Conservation (phyloP, 106 monocot species). For the Dioscorea dumetorum region DNA sequence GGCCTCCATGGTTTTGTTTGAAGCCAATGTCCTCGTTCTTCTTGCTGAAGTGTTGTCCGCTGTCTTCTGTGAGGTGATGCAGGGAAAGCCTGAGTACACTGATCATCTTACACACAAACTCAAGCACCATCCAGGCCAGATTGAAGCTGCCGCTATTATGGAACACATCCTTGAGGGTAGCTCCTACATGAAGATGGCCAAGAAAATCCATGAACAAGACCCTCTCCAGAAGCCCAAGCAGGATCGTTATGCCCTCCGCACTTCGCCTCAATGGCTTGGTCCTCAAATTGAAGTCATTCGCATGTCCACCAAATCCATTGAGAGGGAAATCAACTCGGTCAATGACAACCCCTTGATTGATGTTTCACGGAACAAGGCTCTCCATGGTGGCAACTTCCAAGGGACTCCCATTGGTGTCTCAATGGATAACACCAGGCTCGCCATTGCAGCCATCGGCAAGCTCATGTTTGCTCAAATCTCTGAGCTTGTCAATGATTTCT, state of each 20-base stretch:
- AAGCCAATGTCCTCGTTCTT: constrained; percentile 62
- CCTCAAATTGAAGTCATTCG: constrained; percentile 84
- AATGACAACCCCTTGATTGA: constrained; percentile 97
- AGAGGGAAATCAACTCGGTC: constrained; percentile 95
- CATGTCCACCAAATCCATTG: constrained; percentile 52
- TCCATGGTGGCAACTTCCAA: constrained; percentile 98
- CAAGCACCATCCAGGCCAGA: constrained; percentile 95
- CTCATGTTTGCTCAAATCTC: constrained; percentile 98
- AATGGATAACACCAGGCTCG: constrained; percentile 88
- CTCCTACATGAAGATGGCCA: constrained; percentile 59
- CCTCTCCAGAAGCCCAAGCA: constrained; percentile 76
- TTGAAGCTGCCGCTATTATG: constrained; percentile 92
- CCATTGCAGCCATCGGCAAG: constrained; percentile 88
- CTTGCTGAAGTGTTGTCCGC: constrained; percentile 76
- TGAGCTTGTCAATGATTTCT: constrained; percentile 88
- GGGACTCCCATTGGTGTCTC: constrained; percentile 95
- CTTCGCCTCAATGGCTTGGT: constrained; percentile 80
- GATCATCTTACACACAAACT: constrained; percentile 94
- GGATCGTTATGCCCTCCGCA: constrained; percentile 71
- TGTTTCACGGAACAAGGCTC: constrained; percentile 70
- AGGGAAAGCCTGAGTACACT: constrained; percentile 92
- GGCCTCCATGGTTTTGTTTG: constrained; percentile 75
- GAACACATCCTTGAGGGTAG: constrained; percentile 76
- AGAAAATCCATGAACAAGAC: constrained; percentile 54
- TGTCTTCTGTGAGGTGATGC: constrained; percentile 84